Evolutionary conservation across 176 grass and related monocot genomes (phyloP).

Genomic region (Musa schizocarpa): DNA sequence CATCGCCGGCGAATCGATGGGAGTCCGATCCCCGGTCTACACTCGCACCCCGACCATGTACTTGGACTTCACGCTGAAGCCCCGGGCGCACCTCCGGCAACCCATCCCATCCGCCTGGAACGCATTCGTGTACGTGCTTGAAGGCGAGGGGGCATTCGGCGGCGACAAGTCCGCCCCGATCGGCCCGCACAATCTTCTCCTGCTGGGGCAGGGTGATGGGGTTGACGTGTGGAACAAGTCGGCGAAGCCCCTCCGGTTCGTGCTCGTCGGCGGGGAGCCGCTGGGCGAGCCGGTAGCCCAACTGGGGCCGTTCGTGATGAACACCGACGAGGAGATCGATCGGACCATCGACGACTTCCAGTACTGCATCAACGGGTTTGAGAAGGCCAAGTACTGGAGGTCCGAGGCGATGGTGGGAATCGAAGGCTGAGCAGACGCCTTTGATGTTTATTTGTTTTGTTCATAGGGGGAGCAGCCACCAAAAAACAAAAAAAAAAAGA

Average conservation of each 20-base stretch:
- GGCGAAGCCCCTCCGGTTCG: conserved; percentile 40
- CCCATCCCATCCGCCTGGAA: conserved; percentile 51
- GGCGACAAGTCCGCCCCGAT: conserved; percentile 31
- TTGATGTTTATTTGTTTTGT: not conserved
- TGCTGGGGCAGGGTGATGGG: conserved; percentile 57
- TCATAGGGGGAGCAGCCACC: not conserved
- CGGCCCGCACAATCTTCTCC: conserved; percentile 53
- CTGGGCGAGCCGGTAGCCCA: conserved; percentile 80
- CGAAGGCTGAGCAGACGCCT: not conserved
- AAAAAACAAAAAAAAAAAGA: not conserved
- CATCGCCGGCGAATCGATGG: conserved; percentile 80
- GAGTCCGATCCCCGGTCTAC: conserved; percentile 47
- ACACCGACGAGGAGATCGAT: conserved; percentile 99
- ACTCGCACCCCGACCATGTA: conserved; percentile 91
- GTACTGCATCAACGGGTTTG: conserved; percentile 60
- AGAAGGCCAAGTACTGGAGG: conserved; percentile 85
- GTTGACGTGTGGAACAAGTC: conserved; percentile 69
- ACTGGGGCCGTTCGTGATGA: conserved; percentile 93
- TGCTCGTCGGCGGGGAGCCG: conserved; percentile 75
- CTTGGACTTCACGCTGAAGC: conserved; percentile 80
- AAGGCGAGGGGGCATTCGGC: conserved; percentile 69
- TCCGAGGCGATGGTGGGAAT: conserved; percentile 43
- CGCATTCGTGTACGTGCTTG: conserved; percentile 77
- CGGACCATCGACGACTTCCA: conserved; percentile 83
- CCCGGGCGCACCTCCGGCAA: conserved; percentile 41